Percentiles rank a stretch among this genome's conserved stretches.
phyloP scores from a whole-genome alignment of 352 stramenopile species.

The Phytophthora citricola region DNA sequence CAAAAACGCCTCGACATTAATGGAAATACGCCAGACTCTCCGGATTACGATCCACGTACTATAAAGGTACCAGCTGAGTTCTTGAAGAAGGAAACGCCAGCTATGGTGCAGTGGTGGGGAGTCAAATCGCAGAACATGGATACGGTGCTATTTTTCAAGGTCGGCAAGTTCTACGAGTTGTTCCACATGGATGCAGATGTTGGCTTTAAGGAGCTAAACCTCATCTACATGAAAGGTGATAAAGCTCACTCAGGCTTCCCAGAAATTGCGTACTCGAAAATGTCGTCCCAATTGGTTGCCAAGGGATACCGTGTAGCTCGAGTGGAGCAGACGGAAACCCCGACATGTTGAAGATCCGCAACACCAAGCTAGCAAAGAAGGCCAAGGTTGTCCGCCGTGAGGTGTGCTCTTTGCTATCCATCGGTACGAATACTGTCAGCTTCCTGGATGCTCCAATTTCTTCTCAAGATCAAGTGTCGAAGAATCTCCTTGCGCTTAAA shows the following conservation, averaged over 20 bases:
- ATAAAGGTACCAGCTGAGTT: constrained; percentile 91
- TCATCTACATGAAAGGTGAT: constrained; percentile 99
- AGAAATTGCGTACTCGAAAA: constrained; percentile 97
- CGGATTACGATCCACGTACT: constrained; percentile 94
- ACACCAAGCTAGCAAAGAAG: constrained; percentile 77
- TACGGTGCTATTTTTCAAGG: constrained; percentile 99
- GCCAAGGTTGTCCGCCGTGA: constrained; percentile 93
- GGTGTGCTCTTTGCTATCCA: constrained; percentile 96
- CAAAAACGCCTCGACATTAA: constrained; percentile 90
- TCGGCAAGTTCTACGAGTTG: constrained; percentile 97
- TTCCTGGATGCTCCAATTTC: constrained; percentile 91
- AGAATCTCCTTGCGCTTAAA: constrained; percentile 75
- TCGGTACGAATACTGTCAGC: constrained; percentile 96
- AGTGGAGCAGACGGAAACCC: constrained; percentile 99
- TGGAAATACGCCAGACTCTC: constrained; percentile 77
- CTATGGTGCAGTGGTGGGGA: constrained; percentile 98
- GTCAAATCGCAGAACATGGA: constrained; percentile 98
- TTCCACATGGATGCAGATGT: constrained; percentile 99
- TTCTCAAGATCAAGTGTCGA: constrained; percentile 56
- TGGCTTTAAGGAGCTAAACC: constrained; percentile 94
- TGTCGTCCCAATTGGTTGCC: constrained; percentile 94
- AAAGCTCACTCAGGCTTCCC: constrained; percentile 98
- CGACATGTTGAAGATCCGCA: constrained; percentile 96
- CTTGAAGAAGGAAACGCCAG: constrained; percentile 92
- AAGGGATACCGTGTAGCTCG: constrained; percentile 98